phyloP scores from a whole-genome alignment of 225 moss, liverwort and hornwort genomes.

The Thuidium tamariscinum region DNA sequence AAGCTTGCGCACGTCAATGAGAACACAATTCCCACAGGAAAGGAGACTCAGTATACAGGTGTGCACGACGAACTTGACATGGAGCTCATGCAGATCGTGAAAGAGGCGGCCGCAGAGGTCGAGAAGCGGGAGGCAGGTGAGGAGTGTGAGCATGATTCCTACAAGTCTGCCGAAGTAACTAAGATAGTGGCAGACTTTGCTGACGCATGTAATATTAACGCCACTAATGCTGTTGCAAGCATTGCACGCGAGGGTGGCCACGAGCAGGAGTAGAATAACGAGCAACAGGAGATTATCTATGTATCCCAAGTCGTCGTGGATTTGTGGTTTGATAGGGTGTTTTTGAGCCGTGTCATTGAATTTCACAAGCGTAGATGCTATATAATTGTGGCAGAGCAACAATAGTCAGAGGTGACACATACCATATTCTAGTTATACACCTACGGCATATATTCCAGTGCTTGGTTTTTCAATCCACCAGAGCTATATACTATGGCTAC shows the following conservation, averaged over 20 bases:
- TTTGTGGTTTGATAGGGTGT: neutral
- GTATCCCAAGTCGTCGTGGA: no score
- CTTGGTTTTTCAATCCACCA: neutral
- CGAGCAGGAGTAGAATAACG: neutral
- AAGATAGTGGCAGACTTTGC: neutral
- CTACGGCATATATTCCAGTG: fast-evolving
- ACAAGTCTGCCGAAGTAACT: neutral
- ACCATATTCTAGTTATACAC: neutral
- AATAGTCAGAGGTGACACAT: neutral
- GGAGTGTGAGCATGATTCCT: neutral
- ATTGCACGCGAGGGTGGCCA: neutral
- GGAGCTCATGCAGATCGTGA: neutral
- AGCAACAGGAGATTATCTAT: neutral
- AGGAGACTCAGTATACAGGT: neutral
- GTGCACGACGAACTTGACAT: neutral
- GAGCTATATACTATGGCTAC: neutral
- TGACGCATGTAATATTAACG: neutral
- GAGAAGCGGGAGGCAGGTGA: no score
- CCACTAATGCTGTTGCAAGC: no score
- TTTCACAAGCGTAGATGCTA: neutral
- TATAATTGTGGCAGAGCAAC: neutral
- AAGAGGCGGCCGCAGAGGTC: neutral
- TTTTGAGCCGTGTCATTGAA: neutral
- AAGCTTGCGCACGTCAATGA: neutral
- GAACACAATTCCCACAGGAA: neutral